Base-by-base conservation (phyloP, 2,329 filamentous ascomycete species). In the Dichotomopilus funicola region DNA sequence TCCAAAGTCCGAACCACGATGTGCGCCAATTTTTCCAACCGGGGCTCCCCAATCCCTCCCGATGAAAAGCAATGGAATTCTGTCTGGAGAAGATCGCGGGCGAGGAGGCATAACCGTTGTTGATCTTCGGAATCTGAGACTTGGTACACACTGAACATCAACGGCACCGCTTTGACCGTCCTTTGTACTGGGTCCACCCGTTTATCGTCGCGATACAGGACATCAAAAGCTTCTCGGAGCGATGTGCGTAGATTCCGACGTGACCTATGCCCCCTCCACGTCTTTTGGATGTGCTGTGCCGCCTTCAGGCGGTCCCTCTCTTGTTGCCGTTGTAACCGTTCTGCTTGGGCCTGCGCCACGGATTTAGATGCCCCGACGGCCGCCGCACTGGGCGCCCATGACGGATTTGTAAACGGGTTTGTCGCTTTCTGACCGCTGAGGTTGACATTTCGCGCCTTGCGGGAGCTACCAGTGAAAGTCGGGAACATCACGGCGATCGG, bases 371-470 rank as follows among this genome's bases (percentile, higher is more conserved):
- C 79, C 13, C 84, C 86, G 1, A 82, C 78, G 12, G 79, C 78
- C 12, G 79, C 78, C 6, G 77, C 77, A 10, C 78, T 73, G 4
- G 80, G 75, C 12, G 75, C 74, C 77, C 83, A 82, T 43, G 78
- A 75, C 36, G 78, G 78, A 62, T 81, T 81, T 58, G 80, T 85
- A 70, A 94, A 95, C 3, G 91, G 89, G 66, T 96, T 95, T 50
- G 78, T 77, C 62, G 82, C 83, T 44, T 66, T 68, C 64, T 91
- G 87, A 60, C 91, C 94, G 62, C 90, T 94, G 59, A 99, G 85
- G 72, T 97, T 96, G 68, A 97, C 90, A 70, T 96, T 91, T 62
- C 94, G 86, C 59, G 87, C 86, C 63, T 89, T 88, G 66, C 89
- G 86, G 65, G 90, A 89, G 72, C 75, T 89, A 64, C 94, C 94